Conservation (phyloP, 257 asterid species). For the Plantago ovata region DNA sequence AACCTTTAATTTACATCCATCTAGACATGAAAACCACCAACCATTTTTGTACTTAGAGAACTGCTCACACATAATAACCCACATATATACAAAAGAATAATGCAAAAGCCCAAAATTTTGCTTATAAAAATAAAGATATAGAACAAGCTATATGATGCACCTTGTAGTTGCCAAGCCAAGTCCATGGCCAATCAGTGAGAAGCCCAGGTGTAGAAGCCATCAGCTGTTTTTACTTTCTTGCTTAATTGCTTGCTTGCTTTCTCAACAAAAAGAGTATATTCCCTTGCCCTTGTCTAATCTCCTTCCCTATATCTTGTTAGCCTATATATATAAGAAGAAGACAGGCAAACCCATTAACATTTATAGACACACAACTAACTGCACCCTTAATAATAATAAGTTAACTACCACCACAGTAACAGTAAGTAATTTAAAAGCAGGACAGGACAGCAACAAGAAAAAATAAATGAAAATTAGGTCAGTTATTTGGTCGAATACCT, state of each 20-base stretch:
- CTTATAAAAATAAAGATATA: neutral
- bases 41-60: too few relatives aligned
- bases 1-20: neutral
- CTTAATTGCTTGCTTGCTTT: neutral
- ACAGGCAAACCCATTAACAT: too few relatives aligned
- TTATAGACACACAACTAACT: too few relatives aligned
- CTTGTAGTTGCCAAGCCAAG: conserved; percentile 42
- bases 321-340: too few relatives aligned
- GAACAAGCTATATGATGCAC: conserved; percentile 17
- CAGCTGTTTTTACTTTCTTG: neutral
- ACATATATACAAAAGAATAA: neutral
- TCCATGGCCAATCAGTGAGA: conserved; percentile 56
- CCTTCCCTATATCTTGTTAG: too few relatives aligned
- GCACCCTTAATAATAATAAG: too few relatives aligned
- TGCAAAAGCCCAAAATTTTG: neutral
- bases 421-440: too few relatives aligned
- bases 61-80: neutral
- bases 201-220: conserved; percentile 51
- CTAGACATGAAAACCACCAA: neutral
- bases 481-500: too few relatives aligned
- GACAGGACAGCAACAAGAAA: too few relatives aligned
- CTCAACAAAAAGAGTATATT: neutral
- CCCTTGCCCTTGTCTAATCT: too few relatives aligned
- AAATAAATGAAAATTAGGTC: too few relatives aligned
- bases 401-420: too few relatives aligned